Conservation (phyloP, 169 alveolate genomes). For the Eimeria necatrix region DNA sequence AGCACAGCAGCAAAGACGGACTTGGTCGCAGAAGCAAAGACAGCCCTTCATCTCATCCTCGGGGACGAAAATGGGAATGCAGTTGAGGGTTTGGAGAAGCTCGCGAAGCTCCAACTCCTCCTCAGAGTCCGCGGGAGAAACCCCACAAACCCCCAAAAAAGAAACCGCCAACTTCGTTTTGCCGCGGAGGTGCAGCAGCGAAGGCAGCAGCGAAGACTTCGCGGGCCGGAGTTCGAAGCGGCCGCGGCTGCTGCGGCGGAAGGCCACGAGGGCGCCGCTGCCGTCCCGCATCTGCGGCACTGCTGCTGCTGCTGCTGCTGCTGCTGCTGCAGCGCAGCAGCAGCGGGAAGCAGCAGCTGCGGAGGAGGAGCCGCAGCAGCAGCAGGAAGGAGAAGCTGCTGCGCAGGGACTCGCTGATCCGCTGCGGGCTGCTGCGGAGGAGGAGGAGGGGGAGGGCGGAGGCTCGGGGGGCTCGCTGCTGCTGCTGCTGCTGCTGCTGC, state of each 20-base stretch:
- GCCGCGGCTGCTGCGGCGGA: not conserved
- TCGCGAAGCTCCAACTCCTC: slow-evolving; percentile 77
- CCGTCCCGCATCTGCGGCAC: slow-evolving; percentile 63
- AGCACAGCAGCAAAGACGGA: too few species aligned
- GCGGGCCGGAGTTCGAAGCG: slow-evolving; percentile 6
- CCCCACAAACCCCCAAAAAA: slow-evolving; percentile 82
- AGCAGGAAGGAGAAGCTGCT: too few species aligned
- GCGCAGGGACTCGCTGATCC: not conserved
- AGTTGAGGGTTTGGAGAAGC: slow-evolving; percentile 61
- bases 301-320: slow-evolving; percentile 3
- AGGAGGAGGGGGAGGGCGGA: not conserved
- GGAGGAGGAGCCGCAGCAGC: too few species aligned
- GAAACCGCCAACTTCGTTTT: slow-evolving; percentile 63
- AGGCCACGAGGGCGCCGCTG: slow-evolving; percentile 16
- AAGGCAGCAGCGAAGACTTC: slow-evolving; percentile 61
- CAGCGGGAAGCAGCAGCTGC: not conserved
- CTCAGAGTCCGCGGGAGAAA: slow-evolving; percentile 65
- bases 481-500: not conserved
- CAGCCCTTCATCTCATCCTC: slow-evolving; percentile 63
- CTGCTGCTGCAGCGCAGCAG: slow-evolving; percentile 18
- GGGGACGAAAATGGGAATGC: slow-evolving; percentile 79
- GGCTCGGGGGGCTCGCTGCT: slow-evolving; percentile 8
- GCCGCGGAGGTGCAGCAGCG: slow-evolving; percentile 30
- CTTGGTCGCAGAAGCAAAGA: slow-evolving; percentile 73
- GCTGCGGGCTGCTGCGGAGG: not conserved